Base-by-base conservation (phyloP, 805 yeast genomes). In the Kockiozyma suomiensis region DNA sequence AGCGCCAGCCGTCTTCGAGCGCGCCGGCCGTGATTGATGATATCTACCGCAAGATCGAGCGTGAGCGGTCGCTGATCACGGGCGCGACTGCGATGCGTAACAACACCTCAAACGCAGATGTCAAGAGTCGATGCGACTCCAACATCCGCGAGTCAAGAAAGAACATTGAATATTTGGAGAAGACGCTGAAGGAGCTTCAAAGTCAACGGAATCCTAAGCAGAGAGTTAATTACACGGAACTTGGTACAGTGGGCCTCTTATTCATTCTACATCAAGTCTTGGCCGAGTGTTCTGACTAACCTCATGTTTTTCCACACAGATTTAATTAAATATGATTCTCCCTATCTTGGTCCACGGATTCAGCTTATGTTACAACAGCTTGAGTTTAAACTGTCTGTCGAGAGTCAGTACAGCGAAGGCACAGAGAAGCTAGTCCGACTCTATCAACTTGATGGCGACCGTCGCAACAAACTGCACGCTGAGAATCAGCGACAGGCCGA, bases 361-460 rank as follows among this genome's bases (percentile, higher is more conserved):
- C 97, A 90, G 74, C 86, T 89, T 69, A 92, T 94, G 98, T 81
- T 93, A 56, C 97, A 92, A 75, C 96, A 91, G 74, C 79, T 94
- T 61, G 97, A 92, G 72, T 91, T 93, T 74, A 94, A 94, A 74
- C 80, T 93, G 48, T 94, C 93, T 70, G 96, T 93, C 40, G 99
- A 94, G 73, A 85, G 89, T 68, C 96, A 94, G 74, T 94, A 93
- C 74, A 85, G 86, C 69, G 93, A 86, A 66, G 98, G 97, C 4
- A 91, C 91, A 67, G 96, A 90, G 65, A 94, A 93, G 73, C 82
- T 94, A 70, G 85, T 88, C 28, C 88, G 85, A 67, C 82, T 94
- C 55, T 94, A 94, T 72, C 86, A 86, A 70, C 81, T 87, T 73
- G 97, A 94, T 70, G 97, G 98, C 58, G 99, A 94, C 74, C 84